Base-by-base conservation (phyloP, 257 asterid species). In the Solanum bulbocastanum region DNA sequence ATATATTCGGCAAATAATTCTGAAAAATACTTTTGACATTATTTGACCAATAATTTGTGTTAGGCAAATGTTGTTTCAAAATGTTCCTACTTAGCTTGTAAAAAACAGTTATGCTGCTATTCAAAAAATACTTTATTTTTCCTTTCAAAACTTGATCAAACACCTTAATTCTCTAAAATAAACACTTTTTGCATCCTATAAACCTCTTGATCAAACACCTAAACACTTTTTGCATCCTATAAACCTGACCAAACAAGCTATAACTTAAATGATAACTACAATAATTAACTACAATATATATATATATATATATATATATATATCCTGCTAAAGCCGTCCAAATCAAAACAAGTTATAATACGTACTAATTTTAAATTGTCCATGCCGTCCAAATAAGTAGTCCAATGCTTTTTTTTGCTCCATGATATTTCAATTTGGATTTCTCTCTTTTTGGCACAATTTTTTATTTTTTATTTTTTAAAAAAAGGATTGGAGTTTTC, bases 61-160 rank as follows among this genome's bases (percentile, higher is more conserved):
- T 22, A 56, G 5, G 13, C 13, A 10, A 60, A 0, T 60, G 27
- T n/a, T 60, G 23, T 65, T 10, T 4, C 1, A 22, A 22, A 4
- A 25, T 22, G 2, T 60, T 60, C 23, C 27, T 60, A 25, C 22
- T 56, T 56, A 56, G 12, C 68, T 20, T 56, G 0, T 56, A 25
- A 56, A 56, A 56, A 3, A 2, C 1, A 0, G 65, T 8, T 56
- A 18, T 6, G 10, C 2, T 8, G 12, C 15, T 62, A 23, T 23
- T 62, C 69, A 62, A 23, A 8, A 40, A n/a, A 62, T 22, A 66
- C 22, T 66, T 14, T 0, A 6, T 68, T 27, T 68, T 68, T 68
- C 0, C 9, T 5, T 3, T 6, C 2, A 30, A 68, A 68, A 4
- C 2, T 68, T 68, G 0, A 0, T 14, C 11, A 68, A 27, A 3